Percentiles rank a stretch among this genome's conserved stretches.
phyloP scores from a whole-genome alignment of 2,329 filamentous ascomycete genomes.

The Colletotrichum sp. region DNA sequence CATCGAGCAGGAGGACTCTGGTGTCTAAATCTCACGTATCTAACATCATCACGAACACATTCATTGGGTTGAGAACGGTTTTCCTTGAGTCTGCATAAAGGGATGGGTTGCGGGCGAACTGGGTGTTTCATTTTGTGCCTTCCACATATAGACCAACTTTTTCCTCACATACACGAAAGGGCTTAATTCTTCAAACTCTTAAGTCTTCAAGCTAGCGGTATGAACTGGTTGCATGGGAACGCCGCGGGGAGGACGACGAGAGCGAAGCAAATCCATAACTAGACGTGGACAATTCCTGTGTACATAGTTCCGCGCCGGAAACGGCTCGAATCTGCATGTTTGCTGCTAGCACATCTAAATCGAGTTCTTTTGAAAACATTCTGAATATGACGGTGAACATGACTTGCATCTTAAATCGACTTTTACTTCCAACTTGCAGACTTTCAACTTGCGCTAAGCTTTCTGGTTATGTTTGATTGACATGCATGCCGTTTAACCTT shows the following conservation, averaged over 20 bases:
- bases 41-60: background rate
- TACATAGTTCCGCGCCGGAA: background rate
- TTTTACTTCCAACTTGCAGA: background rate
- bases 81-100: background rate
- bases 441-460: background rate
- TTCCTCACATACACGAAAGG: background rate
- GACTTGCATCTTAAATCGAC: background rate
- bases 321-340: background rate
- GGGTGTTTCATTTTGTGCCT: background rate
- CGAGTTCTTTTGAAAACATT: background rate
- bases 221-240: background rate
- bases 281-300: background rate
- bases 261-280: background rate
- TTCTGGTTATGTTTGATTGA: background rate
- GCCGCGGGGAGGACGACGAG: background rate
- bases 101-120: background rate
- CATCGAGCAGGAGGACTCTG: conserved; percentile 26
- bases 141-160: background rate
- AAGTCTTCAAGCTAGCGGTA: background rate
- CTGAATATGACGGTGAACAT: background rate
- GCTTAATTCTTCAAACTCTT: background rate
- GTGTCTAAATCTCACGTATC: conserved; percentile 11
- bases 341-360: conserved; percentile 11
- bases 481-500: background rate
- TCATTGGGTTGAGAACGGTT: background rate